These are phyloP conservation scores for Aspergillus bombycis DNA, from an alignment of 2,329 filamentous ascomycete genomes.

Conservation along the genomic window DNA sequence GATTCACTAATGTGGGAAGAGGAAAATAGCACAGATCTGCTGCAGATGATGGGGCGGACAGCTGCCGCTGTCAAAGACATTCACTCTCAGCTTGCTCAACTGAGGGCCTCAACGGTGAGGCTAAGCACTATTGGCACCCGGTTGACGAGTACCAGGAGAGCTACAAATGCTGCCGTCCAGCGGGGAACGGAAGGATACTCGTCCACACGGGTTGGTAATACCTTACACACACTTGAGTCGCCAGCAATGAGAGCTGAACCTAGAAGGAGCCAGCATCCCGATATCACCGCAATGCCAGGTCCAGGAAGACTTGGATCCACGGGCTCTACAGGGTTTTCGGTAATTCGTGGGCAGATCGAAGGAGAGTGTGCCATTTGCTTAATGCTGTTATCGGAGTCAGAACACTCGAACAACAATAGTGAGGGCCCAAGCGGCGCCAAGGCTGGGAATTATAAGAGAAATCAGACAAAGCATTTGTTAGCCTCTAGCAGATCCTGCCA, in stretches of 20 bases:
- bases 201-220: background rate
- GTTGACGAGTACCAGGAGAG: no score
- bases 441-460: no score
- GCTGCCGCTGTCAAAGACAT: no score
- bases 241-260: background rate
- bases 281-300: background rate
- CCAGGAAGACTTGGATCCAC: no score
- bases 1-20: background rate
- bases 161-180: no score
- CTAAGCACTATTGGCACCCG: no score
- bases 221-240: background rate
- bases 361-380: background rate
- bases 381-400: background rate
- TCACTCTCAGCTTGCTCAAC: no score
- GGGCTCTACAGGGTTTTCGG: no score
- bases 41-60: background rate
- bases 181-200: background rate
- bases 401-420: background rate
- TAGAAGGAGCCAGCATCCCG: background rate
- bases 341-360: background rate
- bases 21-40: background rate
- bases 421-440: background rate
- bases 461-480: accelerated
- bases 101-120: no score
- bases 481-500: accelerated